A percentile compares a stretch with the other conserved stretches of the same genome.
These are phyloP conservation scores for Torulaspora maleeae DNA, from an alignment of 805 yeast genomes.

Conservation along the genomic window DNA sequence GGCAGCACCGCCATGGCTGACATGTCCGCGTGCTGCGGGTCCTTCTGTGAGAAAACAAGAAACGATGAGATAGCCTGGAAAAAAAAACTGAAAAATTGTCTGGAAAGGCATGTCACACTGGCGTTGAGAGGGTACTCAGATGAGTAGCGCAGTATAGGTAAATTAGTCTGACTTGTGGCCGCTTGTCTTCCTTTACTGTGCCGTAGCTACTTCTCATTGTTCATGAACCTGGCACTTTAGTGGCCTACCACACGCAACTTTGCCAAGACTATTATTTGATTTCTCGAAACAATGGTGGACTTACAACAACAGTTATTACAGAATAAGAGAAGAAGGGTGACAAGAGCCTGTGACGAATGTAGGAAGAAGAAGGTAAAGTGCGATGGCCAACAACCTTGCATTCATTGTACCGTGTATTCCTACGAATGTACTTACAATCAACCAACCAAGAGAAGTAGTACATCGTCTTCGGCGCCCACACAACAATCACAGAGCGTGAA, in stretches of 20 bases:
- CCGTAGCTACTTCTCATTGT: neutral
- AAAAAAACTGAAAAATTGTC: neutral
- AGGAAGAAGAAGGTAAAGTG: conserved; percentile 75
- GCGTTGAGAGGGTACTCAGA: neutral
- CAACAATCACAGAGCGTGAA: conserved; percentile 3
- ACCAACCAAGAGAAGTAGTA: conserved; percentile 43
- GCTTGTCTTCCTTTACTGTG: neutral
- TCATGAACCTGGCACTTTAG: neutral
- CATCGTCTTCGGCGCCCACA: neutral
- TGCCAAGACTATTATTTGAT: neutral
- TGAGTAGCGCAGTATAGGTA: neutral
- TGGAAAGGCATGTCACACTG: neutral
- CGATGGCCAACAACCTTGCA: conserved; percentile 80
- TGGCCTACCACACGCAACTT: neutral
- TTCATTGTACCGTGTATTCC: conserved; percentile 83
- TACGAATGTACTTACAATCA: conserved; percentile 82
- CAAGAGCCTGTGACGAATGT: conserved; percentile 47
- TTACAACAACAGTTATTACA: conserved; percentile 6
- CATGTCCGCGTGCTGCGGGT: neutral
- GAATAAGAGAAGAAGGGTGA: conserved; percentile 37
- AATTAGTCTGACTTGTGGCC: neutral
- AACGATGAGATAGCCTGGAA: neutral
- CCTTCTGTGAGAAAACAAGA: neutral
- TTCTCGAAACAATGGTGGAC: conserved; percentile 2
- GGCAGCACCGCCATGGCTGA: conserved; percentile 4